Evolutionary conservation across 257 asterid species (phyloP).

Genomic region (Cinchona pubescens): DNA sequence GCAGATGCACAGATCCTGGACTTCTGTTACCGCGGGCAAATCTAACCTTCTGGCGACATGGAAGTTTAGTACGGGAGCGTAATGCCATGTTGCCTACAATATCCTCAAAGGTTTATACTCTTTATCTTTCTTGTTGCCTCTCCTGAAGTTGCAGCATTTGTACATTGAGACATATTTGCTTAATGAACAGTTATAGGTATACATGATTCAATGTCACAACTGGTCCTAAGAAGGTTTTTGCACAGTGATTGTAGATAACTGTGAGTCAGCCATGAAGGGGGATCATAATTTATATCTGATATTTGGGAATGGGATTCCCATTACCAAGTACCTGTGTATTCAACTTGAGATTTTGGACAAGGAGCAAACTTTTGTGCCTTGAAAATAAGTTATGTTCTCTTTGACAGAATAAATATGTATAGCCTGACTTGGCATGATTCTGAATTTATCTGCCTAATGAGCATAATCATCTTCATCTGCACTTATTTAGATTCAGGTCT

Average conservation of each 20-base stretch:
- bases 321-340: neutral
- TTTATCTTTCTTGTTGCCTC: neutral
- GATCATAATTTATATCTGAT: neutral
- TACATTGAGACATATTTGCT: neutral
- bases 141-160: neutral
- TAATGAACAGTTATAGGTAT: neutral
- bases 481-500: neutral
- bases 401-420: neutral
- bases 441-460: no score
- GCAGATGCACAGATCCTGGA: slow-evolving; percentile 94
- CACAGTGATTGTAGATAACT: neutral
- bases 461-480: neutral
- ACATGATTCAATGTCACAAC: neutral
- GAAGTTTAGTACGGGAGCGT: slow-evolving; percentile 92
- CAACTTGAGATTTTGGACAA: neutral
- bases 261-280: neutral
- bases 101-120: slow-evolving; percentile 73
- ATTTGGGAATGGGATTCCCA: neutral
- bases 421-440: no score
- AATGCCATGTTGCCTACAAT: slow-evolving; percentile 98
- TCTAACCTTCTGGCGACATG: slow-evolving; percentile 94
- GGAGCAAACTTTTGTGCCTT: neutral
- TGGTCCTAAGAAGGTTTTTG: neutral
- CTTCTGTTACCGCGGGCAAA: slow-evolving; percentile 94
- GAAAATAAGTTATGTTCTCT: neutral